Base-by-base conservation (phyloP, 2,329 filamentous ascomycete species). In the Epichloe gansuensis region DNA sequence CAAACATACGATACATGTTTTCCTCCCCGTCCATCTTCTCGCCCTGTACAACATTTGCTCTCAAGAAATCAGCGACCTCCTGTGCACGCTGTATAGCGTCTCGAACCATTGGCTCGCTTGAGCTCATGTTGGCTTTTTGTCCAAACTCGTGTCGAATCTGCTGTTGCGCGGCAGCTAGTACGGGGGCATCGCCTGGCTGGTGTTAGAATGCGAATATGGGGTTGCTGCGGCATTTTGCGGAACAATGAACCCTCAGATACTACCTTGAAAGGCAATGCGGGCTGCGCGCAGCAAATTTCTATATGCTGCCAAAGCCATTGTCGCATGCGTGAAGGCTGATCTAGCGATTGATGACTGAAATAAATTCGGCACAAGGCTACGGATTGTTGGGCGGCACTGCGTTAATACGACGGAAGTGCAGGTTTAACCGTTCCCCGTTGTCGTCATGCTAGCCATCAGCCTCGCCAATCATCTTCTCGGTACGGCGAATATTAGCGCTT, bases 21-120 rank as follows among this genome's bases (percentile, higher is more conserved):
- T 72, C 55, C 21, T 62, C 56, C 6, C 59, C 62, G 66, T 53
- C 74, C 73, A 53, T 69, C 63, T 54, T 72, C 70, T 59, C 78
- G 72, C 91, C 93, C 67, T 98, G 93, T 3, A 98, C 91, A 3
- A 98, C 75, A 62, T 97, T 97, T 65, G 88, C 76, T 59, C 81
- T 75, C 56, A 98, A 65, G 53, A 97, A 84, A 57, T 78, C 77
- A 3, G 91, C 88, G 3, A 97, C 83, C 42, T 93, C 88, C 56
- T 91, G 75, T 8, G 91, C 93, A 62, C 95, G 83, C 58, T 83
- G 72, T 55, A 98, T 81, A 9, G 83, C 82, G 53, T 81, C 76
- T 13, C 74, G 70, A 1, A 80, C 74, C 54, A 82, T 79, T 12
- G 82, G 72, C 53, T 81, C 80, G 12, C 75, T 71, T 0, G 79